Evolutionary conservation across 1,284 basidiomycete genomes (phyloP).

Genomic region (Leccinum angustisporum): DNA sequence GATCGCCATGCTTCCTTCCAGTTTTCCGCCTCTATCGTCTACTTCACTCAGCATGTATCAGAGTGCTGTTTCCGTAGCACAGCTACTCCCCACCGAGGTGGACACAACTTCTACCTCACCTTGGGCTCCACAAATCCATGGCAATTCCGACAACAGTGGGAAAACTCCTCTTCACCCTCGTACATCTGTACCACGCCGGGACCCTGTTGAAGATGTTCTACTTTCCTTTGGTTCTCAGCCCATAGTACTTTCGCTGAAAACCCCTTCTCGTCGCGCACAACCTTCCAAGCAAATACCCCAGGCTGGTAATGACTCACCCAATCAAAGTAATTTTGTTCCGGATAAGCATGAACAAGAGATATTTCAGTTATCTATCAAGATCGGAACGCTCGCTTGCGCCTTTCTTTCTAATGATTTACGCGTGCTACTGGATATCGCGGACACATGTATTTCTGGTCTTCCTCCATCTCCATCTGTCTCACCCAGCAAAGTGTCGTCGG

Average conservation of each 20-base stretch:
- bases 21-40: constrained; percentile 44
- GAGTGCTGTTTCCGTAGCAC: constrained; percentile 60
- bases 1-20: constrained; percentile 54
- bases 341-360: constrained; percentile 19
- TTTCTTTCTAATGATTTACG: constrained; percentile 55
- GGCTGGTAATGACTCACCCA: background rate
- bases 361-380: constrained; percentile 38
- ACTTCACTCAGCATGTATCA: constrained; percentile 68
- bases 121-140: background rate
- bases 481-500: constrained; percentile 8
- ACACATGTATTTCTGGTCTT: constrained; percentile 38
- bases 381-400: constrained; percentile 53
- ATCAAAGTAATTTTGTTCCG: constrained; percentile 6
- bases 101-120: background rate
- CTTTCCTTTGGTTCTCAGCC: constrained; percentile 60
- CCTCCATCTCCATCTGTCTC: constrained; percentile 17
- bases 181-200: constrained; percentile 13
- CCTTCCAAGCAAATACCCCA: constrained; percentile 6
- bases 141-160: background rate
- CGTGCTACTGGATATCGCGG: constrained; percentile 43
- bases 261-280: constrained; percentile 33
- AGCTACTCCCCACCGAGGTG: constrained; percentile 10
- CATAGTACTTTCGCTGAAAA: constrained; percentile 54
- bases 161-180: constrained; percentile 7
- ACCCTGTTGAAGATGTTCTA: constrained; percentile 43